Evolutionary conservation across 192 early-diverging fungal genomes (phyloP).

Genomic region (Entomortierella lignicola): DNA sequence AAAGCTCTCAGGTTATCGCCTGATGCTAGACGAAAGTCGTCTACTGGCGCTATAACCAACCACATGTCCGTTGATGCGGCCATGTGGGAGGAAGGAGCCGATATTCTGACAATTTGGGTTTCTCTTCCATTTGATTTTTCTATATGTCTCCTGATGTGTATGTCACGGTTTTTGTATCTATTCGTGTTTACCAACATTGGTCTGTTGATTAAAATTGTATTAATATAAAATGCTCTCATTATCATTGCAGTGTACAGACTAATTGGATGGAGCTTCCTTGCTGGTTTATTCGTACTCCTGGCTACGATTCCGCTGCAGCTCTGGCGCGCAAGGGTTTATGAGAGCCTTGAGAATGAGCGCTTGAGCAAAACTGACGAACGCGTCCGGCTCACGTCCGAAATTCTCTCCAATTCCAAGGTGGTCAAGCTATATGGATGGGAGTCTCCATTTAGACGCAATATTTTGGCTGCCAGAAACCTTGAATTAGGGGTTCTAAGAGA

Average conservation of each 20-base stretch:
- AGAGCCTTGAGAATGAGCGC: conserved; percentile 34
- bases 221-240: too few species aligned
- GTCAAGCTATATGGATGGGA: conserved; percentile 61
- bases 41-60: conserved; percentile 51
- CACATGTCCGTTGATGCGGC: conserved; percentile 56
- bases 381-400: conserved; percentile 46
- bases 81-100: conserved; percentile 25
- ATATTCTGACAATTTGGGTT: conserved; percentile 19
- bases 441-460: conserved; percentile 15
- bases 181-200: too few species aligned
- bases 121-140: conserved; percentile 31
- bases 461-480: conserved; percentile 5
- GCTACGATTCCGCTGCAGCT: conserved; percentile 34
- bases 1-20: conserved; percentile 51
- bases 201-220: too few species aligned
- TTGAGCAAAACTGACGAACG: conserved; percentile 55
- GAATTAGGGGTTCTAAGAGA: conserved; percentile 12
- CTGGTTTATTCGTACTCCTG: conserved; percentile 39
- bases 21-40: conserved; percentile 37
- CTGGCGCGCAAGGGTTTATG: conserved; percentile 37
- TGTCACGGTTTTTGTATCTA: not conserved
- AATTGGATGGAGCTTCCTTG: conserved; percentile 50
- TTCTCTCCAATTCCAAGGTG: conserved; percentile 49
- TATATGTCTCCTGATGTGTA: conserved; percentile 38
- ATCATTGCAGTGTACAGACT: conserved; percentile 23